Conservation (phyloP, 495 filamentous ascomycete species). For the Bombardia bombarda region DNA sequence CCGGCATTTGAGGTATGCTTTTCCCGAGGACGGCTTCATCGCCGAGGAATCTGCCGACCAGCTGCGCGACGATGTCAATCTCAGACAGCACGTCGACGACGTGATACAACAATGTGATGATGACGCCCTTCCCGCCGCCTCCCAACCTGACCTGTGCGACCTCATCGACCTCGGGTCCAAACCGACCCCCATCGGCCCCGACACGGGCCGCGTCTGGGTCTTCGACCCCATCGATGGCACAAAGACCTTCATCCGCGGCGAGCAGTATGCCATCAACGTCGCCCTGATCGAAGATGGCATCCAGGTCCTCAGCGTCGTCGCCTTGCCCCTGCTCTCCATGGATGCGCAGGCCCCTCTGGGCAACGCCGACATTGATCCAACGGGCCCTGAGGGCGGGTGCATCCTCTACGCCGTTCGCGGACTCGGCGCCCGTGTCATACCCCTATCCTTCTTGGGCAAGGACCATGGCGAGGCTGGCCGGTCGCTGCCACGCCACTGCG, state of each 20-base stretch:
- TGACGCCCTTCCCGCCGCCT: constrained; percentile 1
- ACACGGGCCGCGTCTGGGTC: constrained; percentile 47
- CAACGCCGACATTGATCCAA: constrained; percentile 40
- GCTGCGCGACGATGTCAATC: constrained; percentile 38
- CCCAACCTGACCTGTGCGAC: constrained; percentile 44
- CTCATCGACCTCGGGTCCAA: constrained; percentile 51
- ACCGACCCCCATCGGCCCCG: constrained; percentile 17
- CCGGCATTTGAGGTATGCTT: constrained; percentile 41
- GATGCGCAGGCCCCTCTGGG: constrained; percentile 22
- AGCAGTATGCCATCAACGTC: constrained; percentile 52
- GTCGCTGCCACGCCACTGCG: constrained; percentile 14
- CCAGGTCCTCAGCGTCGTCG: constrained; percentile 39
- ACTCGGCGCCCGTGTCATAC: constrained; percentile 46
- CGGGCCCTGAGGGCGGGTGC: constrained; percentile 37
- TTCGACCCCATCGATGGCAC: constrained; percentile 71
- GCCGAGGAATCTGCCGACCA: constrained; percentile 54
- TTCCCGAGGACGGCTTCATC: constrained; percentile 52
- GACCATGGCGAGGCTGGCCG: not conserved
- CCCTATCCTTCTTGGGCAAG: constrained; percentile 20
- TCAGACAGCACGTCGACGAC: constrained; percentile 47
- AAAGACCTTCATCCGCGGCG: constrained; percentile 51
- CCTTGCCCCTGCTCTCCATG: constrained; percentile 48
- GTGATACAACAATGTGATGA: constrained; percentile 23
- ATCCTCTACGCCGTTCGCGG: constrained; percentile 50
- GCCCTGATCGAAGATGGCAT: constrained; percentile 29